phyloP scores from a whole-genome alignment of 2,329 filamentous ascomycete genomes.

The Cordyceps fumosorosea region DNA sequence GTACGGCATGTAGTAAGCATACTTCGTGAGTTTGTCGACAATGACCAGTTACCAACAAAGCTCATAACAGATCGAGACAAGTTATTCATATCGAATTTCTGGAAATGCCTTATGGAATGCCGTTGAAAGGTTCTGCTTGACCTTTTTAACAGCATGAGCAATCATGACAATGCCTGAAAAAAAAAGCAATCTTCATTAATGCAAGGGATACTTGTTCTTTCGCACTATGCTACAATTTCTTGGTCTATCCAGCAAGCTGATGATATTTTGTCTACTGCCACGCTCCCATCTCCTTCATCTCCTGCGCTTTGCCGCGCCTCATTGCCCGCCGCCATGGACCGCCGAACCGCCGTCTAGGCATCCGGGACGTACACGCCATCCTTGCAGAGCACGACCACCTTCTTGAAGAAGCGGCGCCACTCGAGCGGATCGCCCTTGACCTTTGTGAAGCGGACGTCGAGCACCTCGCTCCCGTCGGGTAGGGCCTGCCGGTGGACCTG shows the following conservation, averaged over 20 bases:
- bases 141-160: not conserved
- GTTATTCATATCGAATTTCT: too few relatives aligned
- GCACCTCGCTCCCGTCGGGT: constrained; percentile 51
- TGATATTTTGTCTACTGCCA: constrained; percentile 4
- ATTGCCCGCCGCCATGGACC: not conserved
- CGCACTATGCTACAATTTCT: constrained; percentile 9
- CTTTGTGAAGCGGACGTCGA: constrained; percentile 89
- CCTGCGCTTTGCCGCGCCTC: not conserved
- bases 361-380: constrained; percentile 64
- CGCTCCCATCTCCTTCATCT: not conserved
- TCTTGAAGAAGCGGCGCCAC: constrained; percentile 96
- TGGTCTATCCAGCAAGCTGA: constrained; percentile 9
- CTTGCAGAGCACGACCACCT: constrained; percentile 79
- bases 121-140: too few relatives aligned
- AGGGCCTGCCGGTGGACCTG: constrained; percentile 60
- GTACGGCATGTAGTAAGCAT: too few relatives aligned
- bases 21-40: too few relatives aligned
- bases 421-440: constrained; percentile 92
- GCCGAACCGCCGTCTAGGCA: constrained; percentile 24
- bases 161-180: constrained; percentile 2
- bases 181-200: not conserved
- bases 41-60: not conserved
- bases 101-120: too few relatives aligned
- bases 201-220: not conserved
- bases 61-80: too few relatives aligned